Evolutionary conservation across 441 rosid species (phyloP), one percentile per base, ranked within the genome.

Genomic region (Pelargonium cotyledonis): DNA sequence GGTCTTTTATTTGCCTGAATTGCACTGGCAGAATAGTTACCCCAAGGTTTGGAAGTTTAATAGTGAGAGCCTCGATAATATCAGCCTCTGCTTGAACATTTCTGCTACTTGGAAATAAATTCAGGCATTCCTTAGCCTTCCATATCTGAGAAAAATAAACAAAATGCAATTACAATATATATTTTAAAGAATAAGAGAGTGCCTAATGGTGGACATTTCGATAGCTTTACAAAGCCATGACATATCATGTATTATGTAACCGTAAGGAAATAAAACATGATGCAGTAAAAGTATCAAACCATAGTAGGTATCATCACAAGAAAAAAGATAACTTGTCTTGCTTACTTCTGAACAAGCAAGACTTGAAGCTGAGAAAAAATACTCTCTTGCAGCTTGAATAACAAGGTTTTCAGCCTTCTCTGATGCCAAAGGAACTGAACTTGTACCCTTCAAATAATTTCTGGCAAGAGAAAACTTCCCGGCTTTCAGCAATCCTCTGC

Each of bases 391-490:
- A 65, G 98, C 92, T 85, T 89, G 96, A 68, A 89, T 90, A 73
- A 92, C 95, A 75, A 95, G 95, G 81, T 76, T 86, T 81, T 92
- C 99, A 51, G 97, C 98, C 79, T 88, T 95, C 75, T 90, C 96
- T 71, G 85, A 73, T 76, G 91, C 85, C 84, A 95, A 76, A 79
- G 82, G 79, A 78, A 87, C 96, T 55, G 97, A 82, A 74, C 95
- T 85, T 70, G 94, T 92, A 72, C 98, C 97, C 76, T 88, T 95
- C 60, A 95, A 81, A 83, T 89, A 95, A 82, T 89, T 95, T 82
- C 97, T 88, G 23, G 95, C 99, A 71, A 92, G 90, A 79, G 99
- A 86, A 83, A 95, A 95, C 81, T 89, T 95, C 74, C 98, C 99
- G 68, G 96, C 97, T 85, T 92, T 95, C 74, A 92, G 82, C 70